Conservation (phyloP, 768 basidiomycete genomes). For the Sarcomyxa edulis region DNA sequence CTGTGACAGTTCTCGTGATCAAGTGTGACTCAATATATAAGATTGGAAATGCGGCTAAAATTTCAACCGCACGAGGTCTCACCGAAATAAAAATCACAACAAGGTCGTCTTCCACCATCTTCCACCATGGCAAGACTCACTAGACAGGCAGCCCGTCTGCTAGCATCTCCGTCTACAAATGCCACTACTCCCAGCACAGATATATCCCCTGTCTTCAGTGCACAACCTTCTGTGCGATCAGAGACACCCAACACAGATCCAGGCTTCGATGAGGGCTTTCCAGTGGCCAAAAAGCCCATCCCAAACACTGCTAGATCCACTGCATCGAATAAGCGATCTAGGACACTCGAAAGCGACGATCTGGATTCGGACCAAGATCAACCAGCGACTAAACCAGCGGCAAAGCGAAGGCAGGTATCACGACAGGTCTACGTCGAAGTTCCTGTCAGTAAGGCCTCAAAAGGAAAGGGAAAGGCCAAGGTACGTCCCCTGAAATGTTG, state of each 20-base stretch:
- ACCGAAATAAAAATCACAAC: too few species aligned
- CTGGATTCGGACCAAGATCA: conserved; percentile 9
- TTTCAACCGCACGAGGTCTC: too few species aligned
- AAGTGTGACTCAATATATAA: conserved; percentile 2
- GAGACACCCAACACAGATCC: conserved; percentile 53
- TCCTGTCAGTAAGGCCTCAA: conserved; percentile 11
- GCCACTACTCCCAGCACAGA: conserved; percentile 33
- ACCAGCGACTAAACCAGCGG: conserved; percentile 12
- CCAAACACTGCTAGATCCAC: conserved; percentile 12
- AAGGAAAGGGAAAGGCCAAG: conserved; percentile 18
- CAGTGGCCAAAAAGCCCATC: conserved; percentile 5
- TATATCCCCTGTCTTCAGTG: conserved; percentile 48
- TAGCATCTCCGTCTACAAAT: neutral
- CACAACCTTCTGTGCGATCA: conserved; percentile 33
- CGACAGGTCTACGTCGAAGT: conserved; percentile 30
- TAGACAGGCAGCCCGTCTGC: neutral
- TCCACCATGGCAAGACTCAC: conserved; percentile 4
- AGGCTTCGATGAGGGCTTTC: conserved; percentile 9
- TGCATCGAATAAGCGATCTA: conserved; percentile 16
- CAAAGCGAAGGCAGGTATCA: conserved; percentile 28
- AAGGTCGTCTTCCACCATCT: neutral
- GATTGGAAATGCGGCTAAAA: too few species aligned
- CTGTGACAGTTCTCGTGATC: conserved; percentile 6
- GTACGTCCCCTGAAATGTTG: conserved; percentile 9
- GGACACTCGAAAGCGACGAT: conserved; percentile 13